These are phyloP conservation scores for Vigna radiata DNA, from an alignment of 306 rosid species.

Conservation along the genomic window DNA sequence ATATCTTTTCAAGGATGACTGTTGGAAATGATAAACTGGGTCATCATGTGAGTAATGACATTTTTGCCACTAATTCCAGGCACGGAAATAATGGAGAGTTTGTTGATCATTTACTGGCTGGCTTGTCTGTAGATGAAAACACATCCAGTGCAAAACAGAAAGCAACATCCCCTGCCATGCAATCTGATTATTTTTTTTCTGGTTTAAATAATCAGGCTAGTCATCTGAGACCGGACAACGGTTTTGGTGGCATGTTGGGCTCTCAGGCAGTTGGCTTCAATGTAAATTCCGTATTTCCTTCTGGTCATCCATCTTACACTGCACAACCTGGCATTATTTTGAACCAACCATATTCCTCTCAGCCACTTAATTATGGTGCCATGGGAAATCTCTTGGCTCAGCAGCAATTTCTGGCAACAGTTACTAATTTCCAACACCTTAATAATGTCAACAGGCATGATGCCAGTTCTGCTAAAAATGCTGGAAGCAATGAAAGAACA, in stretches of 20 bases:
- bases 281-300: constrained; percentile 2
- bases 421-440: constrained; percentile 7
- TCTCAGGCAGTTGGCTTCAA: constrained; percentile 10
- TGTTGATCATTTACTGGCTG: constrained; percentile 20
- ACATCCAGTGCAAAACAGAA: constrained; percentile 13
- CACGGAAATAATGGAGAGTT: not conserved
- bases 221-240: not conserved
- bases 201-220: constrained; percentile 2
- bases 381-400: constrained; percentile 28
- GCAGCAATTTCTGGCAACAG: constrained; percentile 30
- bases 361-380: constrained; percentile 20
- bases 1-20: constrained; percentile 67
- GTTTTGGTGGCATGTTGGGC: constrained; percentile 11
- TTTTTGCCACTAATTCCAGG: constrained; percentile 22
- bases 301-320: not conserved
- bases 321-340: constrained; percentile 4
- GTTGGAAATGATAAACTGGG: not conserved
- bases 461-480: not conserved
- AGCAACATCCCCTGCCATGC: constrained; percentile 26
- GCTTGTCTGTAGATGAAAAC: constrained; percentile 10
- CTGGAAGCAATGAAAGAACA: constrained; percentile 8
- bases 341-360: constrained; percentile 11
- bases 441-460: constrained; percentile 13
- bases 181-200: constrained; percentile 14
- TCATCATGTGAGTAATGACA: constrained; percentile 42